Percentiles rank a stretch among this genome's conserved stretches.
These are phyloP conservation scores for Annulohypoxylon bovei DNA, from an alignment of 495 filamentous ascomycete genomes.

Conservation along the genomic window DNA sequence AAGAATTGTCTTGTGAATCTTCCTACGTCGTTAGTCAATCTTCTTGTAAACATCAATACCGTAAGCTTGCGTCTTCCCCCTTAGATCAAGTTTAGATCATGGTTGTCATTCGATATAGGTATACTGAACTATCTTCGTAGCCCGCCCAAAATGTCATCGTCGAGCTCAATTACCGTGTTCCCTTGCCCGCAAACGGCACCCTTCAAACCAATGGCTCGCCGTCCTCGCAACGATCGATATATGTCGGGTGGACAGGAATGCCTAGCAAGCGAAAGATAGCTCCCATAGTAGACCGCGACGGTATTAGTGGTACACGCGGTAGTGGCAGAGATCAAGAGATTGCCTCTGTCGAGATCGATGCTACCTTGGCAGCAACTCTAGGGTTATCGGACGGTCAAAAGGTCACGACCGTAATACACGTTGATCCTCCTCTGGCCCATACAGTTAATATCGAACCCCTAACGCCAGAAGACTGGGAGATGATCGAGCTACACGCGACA, in stretches of 20 bases:
- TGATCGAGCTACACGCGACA: slow-evolving; percentile 94
- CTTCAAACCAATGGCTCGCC: slow-evolving; percentile 50
- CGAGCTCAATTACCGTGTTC: slow-evolving; percentile 76
- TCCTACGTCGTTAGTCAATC: slow-evolving; percentile 80
- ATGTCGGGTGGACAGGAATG: slow-evolving; percentile 96
- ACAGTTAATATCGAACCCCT: slow-evolving; percentile 96
- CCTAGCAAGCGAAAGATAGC: slow-evolving; percentile 83
- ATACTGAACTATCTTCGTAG: slow-evolving; percentile 52
- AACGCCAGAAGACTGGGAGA: slow-evolving; percentile 97
- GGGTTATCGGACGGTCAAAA: slow-evolving; percentile 87
- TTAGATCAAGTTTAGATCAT: neutral
- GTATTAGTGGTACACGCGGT: slow-evolving; percentile 66
- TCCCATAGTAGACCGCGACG: slow-evolving; percentile 76
- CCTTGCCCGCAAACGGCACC: slow-evolving; percentile 42
- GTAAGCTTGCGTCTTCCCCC: slow-evolving; percentile 58
- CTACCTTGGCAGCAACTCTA: slow-evolving; percentile 83
- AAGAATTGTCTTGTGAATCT: slow-evolving; percentile 96
- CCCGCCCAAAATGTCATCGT: slow-evolving; percentile 95
- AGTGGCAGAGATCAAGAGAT: slow-evolving; percentile 75
- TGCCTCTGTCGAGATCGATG: slow-evolving; percentile 84
- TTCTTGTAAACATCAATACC: slow-evolving; percentile 88
- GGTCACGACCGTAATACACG: slow-evolving; percentile 74
- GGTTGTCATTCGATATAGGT: neutral
- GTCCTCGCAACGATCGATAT: slow-evolving; percentile 72
- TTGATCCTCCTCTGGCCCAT: slow-evolving; percentile 89